A percentile compares a stretch with the other conserved stretches of the same genome.
Evolutionary conservation across 805 yeast species (phyloP).

Genomic region (Wickerhamomyces canadensis): DNA sequence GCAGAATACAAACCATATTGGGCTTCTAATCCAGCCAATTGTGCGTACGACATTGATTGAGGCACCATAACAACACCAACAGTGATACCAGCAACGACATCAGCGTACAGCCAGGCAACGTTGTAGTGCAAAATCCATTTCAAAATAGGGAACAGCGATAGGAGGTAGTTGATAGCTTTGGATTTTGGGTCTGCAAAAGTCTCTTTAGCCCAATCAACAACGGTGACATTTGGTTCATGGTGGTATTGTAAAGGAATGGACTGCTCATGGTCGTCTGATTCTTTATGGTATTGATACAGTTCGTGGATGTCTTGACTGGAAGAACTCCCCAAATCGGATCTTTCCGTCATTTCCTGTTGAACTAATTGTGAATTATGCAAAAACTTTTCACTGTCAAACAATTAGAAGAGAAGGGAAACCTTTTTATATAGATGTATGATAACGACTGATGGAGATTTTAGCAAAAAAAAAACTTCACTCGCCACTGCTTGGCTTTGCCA

Average conservation of each 20-base stretch:
- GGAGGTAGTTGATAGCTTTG: conserved; percentile 40
- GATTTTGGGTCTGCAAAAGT: conserved; percentile 8
- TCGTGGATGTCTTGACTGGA: conserved; percentile 8
- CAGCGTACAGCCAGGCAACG: conserved; percentile 70
- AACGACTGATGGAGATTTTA: too few relatives aligned
- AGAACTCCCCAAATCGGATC: too few relatives aligned
- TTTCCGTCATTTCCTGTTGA: too few relatives aligned
- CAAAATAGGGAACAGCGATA: conserved; percentile 70
- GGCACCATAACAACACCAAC: conserved; percentile 93
- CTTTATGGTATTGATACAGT: conserved; percentile 12
- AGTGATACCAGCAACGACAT: conserved; percentile 86
- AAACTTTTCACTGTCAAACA: too few relatives aligned
- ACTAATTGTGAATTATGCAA: too few relatives aligned
- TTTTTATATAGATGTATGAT: too few relatives aligned
- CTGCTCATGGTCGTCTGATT: neutral
- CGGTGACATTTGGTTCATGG: conserved; percentile 4
- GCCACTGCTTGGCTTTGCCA: too few relatives aligned
- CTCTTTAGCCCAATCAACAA: conserved; percentile 9
- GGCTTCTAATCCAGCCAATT: conserved; percentile 72
- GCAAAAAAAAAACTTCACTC: too few relatives aligned
- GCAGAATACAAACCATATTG: conserved; percentile 90
- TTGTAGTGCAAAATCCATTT: conserved; percentile 88
- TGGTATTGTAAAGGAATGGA: neutral
- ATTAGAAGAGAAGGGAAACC: too few relatives aligned
- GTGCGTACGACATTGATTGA: conserved; percentile 94